These are phyloP conservation scores for Candida ortonii DNA, from an alignment of 805 yeast genomes.

Conservation along the genomic window DNA sequence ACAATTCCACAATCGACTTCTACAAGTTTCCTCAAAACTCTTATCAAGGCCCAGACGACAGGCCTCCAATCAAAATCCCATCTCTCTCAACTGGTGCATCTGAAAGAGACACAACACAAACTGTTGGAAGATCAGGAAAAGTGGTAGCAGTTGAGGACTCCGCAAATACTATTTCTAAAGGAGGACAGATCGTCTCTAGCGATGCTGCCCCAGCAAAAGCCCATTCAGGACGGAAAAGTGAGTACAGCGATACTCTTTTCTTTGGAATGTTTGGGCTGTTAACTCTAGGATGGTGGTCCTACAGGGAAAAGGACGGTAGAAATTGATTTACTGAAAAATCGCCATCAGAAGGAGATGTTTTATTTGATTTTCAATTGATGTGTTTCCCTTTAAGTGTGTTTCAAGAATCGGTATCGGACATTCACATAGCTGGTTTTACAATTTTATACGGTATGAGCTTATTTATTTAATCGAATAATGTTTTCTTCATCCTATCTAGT, in stretches of 20 bases:
- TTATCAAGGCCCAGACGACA: slow-evolving; percentile 23
- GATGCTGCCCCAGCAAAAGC: slow-evolving; percentile 2
- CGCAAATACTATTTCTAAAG: slow-evolving; percentile 12
- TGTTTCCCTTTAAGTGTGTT: background rate
- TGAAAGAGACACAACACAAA: slow-evolving; percentile 11
- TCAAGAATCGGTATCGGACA: background rate
- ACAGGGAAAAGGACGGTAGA: slow-evolving; percentile 22
- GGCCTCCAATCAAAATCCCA: slow-evolving; percentile 27
- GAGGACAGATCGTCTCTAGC: slow-evolving; percentile 19
- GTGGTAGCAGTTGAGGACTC: slow-evolving; percentile 16
- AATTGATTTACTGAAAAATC: slow-evolving; percentile 5
- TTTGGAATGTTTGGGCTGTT: slow-evolving; percentile 27
- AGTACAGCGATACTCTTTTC: slow-evolving; percentile 21
- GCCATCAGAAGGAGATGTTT: background rate
- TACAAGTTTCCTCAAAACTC: slow-evolving; percentile 43
- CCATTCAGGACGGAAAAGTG: slow-evolving; percentile 1
- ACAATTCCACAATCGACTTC: slow-evolving; percentile 55
- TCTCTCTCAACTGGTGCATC: slow-evolving; percentile 30
- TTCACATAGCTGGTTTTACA: background rate
- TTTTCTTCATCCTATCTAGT: slow-evolving; percentile 23
- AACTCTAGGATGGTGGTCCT: slow-evolving; percentile 35
- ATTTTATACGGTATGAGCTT: background rate
- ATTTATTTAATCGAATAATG: slow-evolving; percentile 1
- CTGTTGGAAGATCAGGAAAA: slow-evolving; percentile 1
- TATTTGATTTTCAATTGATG: slow-evolving; percentile 1